A percentile compares a stretch with the other conserved stretches of the same genome.
These are phyloP conservation scores for Anthracocystis setariae DNA, from an alignment of 1,284 basidiomycete species.

Conservation along the genomic window DNA sequence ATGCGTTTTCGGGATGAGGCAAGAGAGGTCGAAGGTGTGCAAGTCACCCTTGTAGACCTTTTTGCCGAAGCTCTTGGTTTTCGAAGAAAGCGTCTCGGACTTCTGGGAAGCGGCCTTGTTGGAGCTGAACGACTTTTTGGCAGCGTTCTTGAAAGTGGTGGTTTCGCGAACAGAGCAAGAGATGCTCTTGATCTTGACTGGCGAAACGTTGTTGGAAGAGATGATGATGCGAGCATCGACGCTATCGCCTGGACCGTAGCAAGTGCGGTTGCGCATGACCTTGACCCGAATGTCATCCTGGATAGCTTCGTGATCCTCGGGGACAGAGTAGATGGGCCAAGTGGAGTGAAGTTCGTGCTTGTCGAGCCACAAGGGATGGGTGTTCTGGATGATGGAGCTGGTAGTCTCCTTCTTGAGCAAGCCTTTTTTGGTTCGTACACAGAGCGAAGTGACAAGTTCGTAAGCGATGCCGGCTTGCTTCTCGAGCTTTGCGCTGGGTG, in stretches of 20 bases:
- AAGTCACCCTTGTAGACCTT: constrained; percentile 64
- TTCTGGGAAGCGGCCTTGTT: constrained; percentile 49
- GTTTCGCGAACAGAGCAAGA: constrained; percentile 58
- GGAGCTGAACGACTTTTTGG: constrained; percentile 40
- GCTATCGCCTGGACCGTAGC: constrained; percentile 59
- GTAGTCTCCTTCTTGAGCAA: constrained; percentile 49
- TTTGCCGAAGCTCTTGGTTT: constrained; percentile 59
- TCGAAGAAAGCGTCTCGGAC: constrained; percentile 53
- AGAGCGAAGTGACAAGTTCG: constrained; percentile 63
- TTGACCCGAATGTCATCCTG: constrained; percentile 53
- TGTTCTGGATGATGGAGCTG: constrained; percentile 59
- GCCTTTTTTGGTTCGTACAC: constrained; percentile 56
- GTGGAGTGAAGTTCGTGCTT: constrained; percentile 66
- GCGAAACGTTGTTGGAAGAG: constrained; percentile 41
- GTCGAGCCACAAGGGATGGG: constrained; percentile 58
- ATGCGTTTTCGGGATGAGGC: constrained; percentile 58
- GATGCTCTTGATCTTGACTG: constrained; percentile 62
- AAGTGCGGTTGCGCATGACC: constrained; percentile 54
- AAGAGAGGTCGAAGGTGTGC: constrained; percentile 58
- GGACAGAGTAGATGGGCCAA: constrained; percentile 61
- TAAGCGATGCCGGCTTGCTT: constrained; percentile 62
- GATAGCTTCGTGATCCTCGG: constrained; percentile 50
- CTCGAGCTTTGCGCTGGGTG: constrained; percentile 60
- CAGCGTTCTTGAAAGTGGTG: constrained; percentile 58
- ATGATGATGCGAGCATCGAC: constrained; percentile 57